Evolutionary conservation across 805 yeast genomes (phyloP), one percentile per base, ranked within the genome.

Genomic region (Spathaspora girioi): DNA sequence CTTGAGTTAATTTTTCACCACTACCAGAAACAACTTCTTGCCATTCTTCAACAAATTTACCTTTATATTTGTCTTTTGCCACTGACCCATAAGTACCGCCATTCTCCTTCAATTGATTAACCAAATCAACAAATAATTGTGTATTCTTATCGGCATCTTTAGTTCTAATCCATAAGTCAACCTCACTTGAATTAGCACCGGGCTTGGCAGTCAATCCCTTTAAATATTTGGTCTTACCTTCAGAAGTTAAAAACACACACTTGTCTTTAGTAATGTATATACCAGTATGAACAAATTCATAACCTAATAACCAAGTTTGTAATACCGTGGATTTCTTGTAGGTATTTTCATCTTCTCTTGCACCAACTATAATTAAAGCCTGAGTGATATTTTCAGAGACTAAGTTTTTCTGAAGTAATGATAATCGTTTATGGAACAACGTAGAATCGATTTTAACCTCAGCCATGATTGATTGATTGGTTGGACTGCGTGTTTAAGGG

Each of bases 251-350:
- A 50, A 93, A 73, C 3, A 82, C 67, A 38, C 83, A 73, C 56
- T 81, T 82, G 38, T 79, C 80, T 50, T 78, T 76, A 2, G 87
- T 79, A 52, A 92, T 70, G 47, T 78, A 82, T 49, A 93, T 69
- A 29, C 84, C 83, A 1, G 97, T 91, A 47, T 94, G 94, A n/a
- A 96, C 96, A 64, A 93, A 93, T 66, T 94, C 98, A 66, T 92
- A 93, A 3, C 97, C 97, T 46, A 93, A 71, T 49, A 93, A 73
- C 98, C 98, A 93, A 48, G 84, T 87, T 66, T 92, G 97, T 45
- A 92, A 69, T 44, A 87, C 85, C 0, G 96, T 84, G 11, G 96
- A 86, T 69, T 89, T 89, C 64, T 87, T 90, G 68, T 89, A 91
- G 46, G 96, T 96, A 65, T 90, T 87, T 56, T 87, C 93, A 54